These are phyloP conservation scores for Penicillium argentinense DNA, from an alignment of 495 filamentous ascomycete species.

Conservation along the genomic window DNA sequence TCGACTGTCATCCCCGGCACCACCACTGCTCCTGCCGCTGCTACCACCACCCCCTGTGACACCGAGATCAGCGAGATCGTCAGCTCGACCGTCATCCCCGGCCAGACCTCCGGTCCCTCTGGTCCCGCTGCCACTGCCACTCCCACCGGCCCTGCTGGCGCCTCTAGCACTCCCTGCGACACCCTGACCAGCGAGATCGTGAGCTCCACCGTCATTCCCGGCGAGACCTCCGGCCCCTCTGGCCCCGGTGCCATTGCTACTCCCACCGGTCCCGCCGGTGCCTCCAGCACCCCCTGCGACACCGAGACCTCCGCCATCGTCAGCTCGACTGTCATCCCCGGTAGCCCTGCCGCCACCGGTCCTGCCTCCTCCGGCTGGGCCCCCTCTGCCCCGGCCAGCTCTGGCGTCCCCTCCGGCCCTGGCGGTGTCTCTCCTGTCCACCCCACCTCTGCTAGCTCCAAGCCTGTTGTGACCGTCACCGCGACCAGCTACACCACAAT, in stretches of 20 bases:
- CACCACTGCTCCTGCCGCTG: not conserved
- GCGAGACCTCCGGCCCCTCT: not conserved
- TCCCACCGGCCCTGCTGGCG: slow-evolving; percentile 5
- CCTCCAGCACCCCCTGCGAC: slow-evolving; percentile 1
- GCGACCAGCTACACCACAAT: slow-evolving; percentile 4
- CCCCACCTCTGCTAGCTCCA: not conserved
- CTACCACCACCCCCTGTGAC: slow-evolving; percentile 2
- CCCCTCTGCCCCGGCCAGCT: not conserved
- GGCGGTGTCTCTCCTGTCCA: not conserved
- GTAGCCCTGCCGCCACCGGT: not conserved
- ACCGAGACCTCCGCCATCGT: not conserved
- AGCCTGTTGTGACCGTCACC: slow-evolving; percentile 3
- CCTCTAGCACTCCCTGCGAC: not conserved
- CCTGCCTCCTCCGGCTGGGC: not conserved
- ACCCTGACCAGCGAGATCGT: slow-evolving; percentile 1
- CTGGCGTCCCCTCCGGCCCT: not conserved
- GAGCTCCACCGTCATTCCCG: not conserved
- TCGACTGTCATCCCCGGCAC: not conserved
- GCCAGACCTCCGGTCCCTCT: not conserved
- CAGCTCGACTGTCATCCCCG: not conserved
- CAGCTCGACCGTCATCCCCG: not conserved
- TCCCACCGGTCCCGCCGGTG: not conserved
- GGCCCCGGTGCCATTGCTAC: not conserved
- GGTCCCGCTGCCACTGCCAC: slow-evolving; percentile 1
- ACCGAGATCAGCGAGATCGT: slow-evolving; percentile 2